Conservation (phyloP, 306 rosid genomes). For the Cicer arietinum region DNA sequence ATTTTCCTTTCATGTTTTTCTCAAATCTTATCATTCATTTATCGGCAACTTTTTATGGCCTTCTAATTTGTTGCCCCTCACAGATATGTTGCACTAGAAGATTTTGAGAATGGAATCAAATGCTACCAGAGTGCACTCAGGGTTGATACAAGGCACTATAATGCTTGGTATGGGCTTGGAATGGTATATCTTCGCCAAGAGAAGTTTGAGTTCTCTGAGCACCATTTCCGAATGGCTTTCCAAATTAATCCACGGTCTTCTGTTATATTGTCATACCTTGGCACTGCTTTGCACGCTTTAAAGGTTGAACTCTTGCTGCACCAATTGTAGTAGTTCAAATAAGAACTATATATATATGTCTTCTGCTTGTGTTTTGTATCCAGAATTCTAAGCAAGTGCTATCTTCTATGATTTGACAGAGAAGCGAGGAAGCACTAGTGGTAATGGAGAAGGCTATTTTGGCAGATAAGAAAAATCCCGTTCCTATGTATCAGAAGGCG, state of each 20-base stretch:
- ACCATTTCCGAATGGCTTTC: conserved; percentile 91
- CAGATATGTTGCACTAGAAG: conserved; percentile 93
- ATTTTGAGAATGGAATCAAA: conserved; percentile 93
- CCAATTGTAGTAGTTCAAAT: conserved; percentile 38
- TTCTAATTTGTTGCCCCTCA: conserved; percentile 42
- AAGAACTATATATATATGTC: conserved; percentile 32
- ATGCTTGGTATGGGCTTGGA: conserved; percentile 99
- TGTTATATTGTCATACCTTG: conserved; percentile 92
- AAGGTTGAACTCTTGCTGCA: conserved; percentile 62
- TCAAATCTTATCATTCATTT: neutral
- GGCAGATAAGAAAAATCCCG: conserved; percentile 95
- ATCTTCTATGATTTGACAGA: conserved; percentile 57
- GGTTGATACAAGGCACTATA: conserved; percentile 91
- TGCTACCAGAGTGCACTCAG: conserved; percentile 92
- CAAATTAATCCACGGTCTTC: conserved; percentile 87
- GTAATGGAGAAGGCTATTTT: conserved; percentile 92
- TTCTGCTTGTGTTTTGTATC: conserved; percentile 12
- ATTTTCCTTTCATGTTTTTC: neutral
- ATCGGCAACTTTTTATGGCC: conserved; percentile 28
- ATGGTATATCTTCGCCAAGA: conserved; percentile 96
- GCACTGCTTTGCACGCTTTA: conserved; percentile 81
- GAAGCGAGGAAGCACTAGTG: conserved; percentile 79
- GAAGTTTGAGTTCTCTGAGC: conserved; percentile 89
- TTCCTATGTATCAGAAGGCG: conserved; percentile 99
- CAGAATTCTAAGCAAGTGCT: conserved; percentile 39